Percentiles rank a stretch among this genome's conserved stretches.
These are phyloP conservation scores for Lanmaoa rubissima DNA, from an alignment of 768 basidiomycete genomes.

Conservation along the genomic window DNA sequence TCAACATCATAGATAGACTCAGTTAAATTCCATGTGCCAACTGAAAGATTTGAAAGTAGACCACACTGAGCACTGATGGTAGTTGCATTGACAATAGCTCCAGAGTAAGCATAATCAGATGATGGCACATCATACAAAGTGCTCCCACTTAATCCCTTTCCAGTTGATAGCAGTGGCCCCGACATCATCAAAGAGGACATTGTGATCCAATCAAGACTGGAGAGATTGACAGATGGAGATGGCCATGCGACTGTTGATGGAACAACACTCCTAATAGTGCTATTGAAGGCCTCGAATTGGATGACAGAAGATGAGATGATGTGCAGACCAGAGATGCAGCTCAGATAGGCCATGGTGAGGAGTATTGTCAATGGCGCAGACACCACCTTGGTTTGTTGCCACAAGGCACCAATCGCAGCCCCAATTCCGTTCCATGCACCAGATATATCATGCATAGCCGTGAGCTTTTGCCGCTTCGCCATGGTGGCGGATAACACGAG, in stretches of 20 bases:
- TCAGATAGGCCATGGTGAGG: not conserved
- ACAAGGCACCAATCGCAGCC: too few relatives aligned
- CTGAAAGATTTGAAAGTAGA: slow-evolving; percentile 7
- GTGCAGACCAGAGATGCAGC: slow-evolving; percentile 18
- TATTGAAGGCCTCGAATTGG: slow-evolving; percentile 16
- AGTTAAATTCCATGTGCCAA: not conserved
- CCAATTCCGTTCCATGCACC: too few relatives aligned
- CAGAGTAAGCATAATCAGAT: not conserved
- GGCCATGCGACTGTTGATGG: slow-evolving; percentile 4
- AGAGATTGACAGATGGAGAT: not conserved
- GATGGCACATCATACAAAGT: slow-evolving; percentile 19
- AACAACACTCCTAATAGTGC: not conserved
- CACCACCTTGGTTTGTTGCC: too few relatives aligned
- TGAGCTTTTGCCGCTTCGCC: too few relatives aligned
- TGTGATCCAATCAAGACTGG: not conserved
- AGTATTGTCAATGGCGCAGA: too few relatives aligned
- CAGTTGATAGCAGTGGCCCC: slow-evolving; percentile 3
- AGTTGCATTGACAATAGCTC: slow-evolving; percentile 17
- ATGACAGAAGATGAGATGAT: slow-evolving; percentile 24
- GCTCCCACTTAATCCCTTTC: not conserved
- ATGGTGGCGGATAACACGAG: too few relatives aligned
- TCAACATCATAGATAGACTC: not conserved
- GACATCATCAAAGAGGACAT: not conserved
- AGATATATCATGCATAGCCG: too few relatives aligned
- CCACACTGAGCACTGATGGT: slow-evolving; percentile 17